Evolutionary conservation across 768 basidiomycete species (phyloP), one percentile per base, ranked within the genome.

Genomic region (Hysterangium stoloniferum): DNA sequence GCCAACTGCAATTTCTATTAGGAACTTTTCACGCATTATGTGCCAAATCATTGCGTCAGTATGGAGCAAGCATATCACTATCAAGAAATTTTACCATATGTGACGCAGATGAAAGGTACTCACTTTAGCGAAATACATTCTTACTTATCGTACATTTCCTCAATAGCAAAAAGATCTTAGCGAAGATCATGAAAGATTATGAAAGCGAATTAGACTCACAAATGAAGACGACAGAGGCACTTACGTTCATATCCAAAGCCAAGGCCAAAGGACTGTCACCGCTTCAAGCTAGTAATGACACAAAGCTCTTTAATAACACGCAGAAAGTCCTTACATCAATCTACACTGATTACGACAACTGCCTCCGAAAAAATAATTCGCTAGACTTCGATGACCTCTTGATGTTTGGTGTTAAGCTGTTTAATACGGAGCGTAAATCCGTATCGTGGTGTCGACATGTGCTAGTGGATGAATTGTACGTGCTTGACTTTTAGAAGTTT

Each of bases 371-470:
- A 25, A 77, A 72, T 54, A 89, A 89, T 57, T 78, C 82, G 28
- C 68, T 95, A 9, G 92, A 95, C 65, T 95, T 93, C 57, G 92
- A 95, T 58, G 90, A 93, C 61, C 70, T 92, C 15, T 72, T 93
- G 3, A 61, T 88, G 1, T 84, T 74, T 58, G 87, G 86, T 0
- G 76, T 86, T 13, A 72, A 74, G 53, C 71, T 87, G 29, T 87
- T 91, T 59, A 61, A 59, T 2, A 57, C 62, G 24, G 70, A 79
- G 54, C 67, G 73, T 12, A 62, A 70, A 17, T 68, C 81, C 1
- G 71, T 77, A 1, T 60, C 61, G 2, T 82, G 81, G 73, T 84
- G 85, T 58, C 64, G 68, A 46, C 83, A 87, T 59, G 74, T 91
- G 6, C 66, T 91, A 4, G 84, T 88, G 15, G 86, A 88, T 61